Evolutionary conservation across 257 asterid species (phyloP).

Genomic region (Penstemon eatonii): DNA sequence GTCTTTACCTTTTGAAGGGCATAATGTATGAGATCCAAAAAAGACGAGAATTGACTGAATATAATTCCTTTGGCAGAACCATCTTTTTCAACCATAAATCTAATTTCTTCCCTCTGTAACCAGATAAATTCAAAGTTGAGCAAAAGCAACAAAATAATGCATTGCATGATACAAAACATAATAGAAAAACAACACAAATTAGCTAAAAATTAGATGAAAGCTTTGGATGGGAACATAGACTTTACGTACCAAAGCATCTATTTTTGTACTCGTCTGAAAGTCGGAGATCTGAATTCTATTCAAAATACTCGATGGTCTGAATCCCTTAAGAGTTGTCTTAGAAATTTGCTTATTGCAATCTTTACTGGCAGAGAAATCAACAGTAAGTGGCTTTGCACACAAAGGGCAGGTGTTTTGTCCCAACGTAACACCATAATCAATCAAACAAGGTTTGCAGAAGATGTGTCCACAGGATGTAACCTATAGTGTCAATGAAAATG

Average conservation of each 20-base stretch:
- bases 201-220: not conserved
- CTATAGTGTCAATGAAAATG: slow-evolving; percentile 39
- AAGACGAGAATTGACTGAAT: slow-evolving; percentile 94
- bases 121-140: slow-evolving; percentile 25
- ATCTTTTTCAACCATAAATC: slow-evolving; percentile 92
- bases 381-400: slow-evolving; percentile 89
- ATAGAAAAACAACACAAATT: not conserved
- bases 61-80: slow-evolving; percentile 97
- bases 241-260: slow-evolving; percentile 84
- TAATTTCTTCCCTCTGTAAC: slow-evolving; percentile 88
- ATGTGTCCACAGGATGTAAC: slow-evolving; percentile 77
- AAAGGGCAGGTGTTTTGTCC: slow-evolving; percentile 80
- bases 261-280: slow-evolving; percentile 91
- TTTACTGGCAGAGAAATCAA: slow-evolving; percentile 62
- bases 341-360: slow-evolving; percentile 48
- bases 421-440: slow-evolving; percentile 63
- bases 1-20: slow-evolving; percentile 70
- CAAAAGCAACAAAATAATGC: slow-evolving; percentile 9
- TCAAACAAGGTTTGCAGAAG: slow-evolving; percentile 88
- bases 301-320: slow-evolving; percentile 76
- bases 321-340: slow-evolving; percentile 66
- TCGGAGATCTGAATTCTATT: slow-evolving; percentile 69
- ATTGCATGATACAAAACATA: slow-evolving; percentile 7
- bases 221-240: too few relatives aligned
- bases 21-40: slow-evolving; percentile 89